Conservation (phyloP, 2,329 filamentous ascomycete species). For the Talaromyces sp. region DNA sequence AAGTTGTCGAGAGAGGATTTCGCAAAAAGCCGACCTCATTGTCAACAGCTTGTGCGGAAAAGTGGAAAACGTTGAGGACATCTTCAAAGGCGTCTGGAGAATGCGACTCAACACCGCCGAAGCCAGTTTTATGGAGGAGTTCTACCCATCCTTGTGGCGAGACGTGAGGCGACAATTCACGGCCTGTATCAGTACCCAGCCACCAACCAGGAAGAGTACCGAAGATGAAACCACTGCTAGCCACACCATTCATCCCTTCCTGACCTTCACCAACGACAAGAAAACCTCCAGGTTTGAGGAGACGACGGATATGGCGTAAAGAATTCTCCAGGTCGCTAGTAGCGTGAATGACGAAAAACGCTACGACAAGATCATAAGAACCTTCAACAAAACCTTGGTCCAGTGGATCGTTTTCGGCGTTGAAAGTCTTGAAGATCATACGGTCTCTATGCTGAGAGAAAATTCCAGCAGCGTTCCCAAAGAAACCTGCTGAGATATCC, state of each 20-base stretch:
- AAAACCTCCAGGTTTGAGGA: slow-evolving; percentile 45
- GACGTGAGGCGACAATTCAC: neutral
- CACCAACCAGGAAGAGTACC: slow-evolving; percentile 25
- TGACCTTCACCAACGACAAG: slow-evolving; percentile 46
- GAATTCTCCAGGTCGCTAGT: slow-evolving; percentile 26
- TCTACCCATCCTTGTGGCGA: neutral
- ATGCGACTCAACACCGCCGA: slow-evolving; percentile 6
- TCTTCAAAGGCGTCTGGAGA: slow-evolving; percentile 2
- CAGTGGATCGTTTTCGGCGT: slow-evolving; percentile 29
- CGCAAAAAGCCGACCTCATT: neutral
- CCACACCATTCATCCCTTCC: slow-evolving; percentile 34
- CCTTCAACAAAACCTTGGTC: slow-evolving; percentile 32
- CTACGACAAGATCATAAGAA: slow-evolving; percentile 35
- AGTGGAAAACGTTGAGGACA: neutral
- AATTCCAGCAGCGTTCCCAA: slow-evolving; percentile 19
- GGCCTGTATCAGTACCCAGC: slow-evolving; percentile 25
- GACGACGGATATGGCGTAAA: slow-evolving; percentile 26
- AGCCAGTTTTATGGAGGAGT: slow-evolving; percentile 10
- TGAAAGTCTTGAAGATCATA: slow-evolving; percentile 30
- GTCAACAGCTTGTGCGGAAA: slow-evolving; percentile 8
- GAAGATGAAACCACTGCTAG: slow-evolving; percentile 19
- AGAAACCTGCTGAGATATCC: slow-evolving; percentile 26
- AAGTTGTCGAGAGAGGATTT: neutral
- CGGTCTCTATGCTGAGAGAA: neutral
- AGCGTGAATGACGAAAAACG: slow-evolving; percentile 37